Conservation (phyloP, 2,329 filamentous ascomycete species). For the Clonostachys byssicola region DNA sequence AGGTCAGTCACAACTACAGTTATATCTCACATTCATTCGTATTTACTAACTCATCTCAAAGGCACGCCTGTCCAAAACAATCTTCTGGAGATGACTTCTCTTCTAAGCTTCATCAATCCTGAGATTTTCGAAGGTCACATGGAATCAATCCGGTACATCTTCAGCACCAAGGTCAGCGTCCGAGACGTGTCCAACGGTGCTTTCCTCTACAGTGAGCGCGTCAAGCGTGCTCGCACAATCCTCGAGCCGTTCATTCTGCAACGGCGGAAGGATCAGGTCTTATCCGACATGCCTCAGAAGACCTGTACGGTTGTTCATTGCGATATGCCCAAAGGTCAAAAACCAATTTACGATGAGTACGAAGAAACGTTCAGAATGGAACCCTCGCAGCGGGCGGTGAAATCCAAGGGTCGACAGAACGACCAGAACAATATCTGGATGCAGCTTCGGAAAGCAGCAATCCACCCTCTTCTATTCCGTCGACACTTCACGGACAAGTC, state of each 20-base stretch:
- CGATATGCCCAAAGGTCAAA: slow-evolving; percentile 70
- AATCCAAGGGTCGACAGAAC: slow-evolving; percentile 39
- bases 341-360: slow-evolving; percentile 65
- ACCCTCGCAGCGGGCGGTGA: slow-evolving; percentile 46
- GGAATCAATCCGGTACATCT: slow-evolving; percentile 79
- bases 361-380: slow-evolving; percentile 61
- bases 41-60: slow-evolving; percentile 31
- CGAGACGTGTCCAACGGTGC: slow-evolving; percentile 76
- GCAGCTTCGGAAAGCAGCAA: slow-evolving; percentile 86
- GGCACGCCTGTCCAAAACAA: slow-evolving; percentile 96
- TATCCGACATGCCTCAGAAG: slow-evolving; percentile 80
- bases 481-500: slow-evolving; percentile 72
- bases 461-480: slow-evolving; percentile 86
- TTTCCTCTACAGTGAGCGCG: slow-evolving; percentile 81
- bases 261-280: slow-evolving; percentile 87
- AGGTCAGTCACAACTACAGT: slow-evolving; percentile 10
- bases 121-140: slow-evolving; percentile 72
- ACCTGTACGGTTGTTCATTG: slow-evolving; percentile 75
- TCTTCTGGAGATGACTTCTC: slow-evolving; percentile 81
- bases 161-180: slow-evolving; percentile 86
- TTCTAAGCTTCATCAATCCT: slow-evolving; percentile 93
- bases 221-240: slow-evolving; percentile 83
- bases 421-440: slow-evolving; percentile 74
- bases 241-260: slow-evolving; percentile 93
- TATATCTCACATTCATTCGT: background rate